Evolutionary conservation across 768 basidiomycete species (phyloP).

Genomic region (Mycena epipterygia): DNA sequence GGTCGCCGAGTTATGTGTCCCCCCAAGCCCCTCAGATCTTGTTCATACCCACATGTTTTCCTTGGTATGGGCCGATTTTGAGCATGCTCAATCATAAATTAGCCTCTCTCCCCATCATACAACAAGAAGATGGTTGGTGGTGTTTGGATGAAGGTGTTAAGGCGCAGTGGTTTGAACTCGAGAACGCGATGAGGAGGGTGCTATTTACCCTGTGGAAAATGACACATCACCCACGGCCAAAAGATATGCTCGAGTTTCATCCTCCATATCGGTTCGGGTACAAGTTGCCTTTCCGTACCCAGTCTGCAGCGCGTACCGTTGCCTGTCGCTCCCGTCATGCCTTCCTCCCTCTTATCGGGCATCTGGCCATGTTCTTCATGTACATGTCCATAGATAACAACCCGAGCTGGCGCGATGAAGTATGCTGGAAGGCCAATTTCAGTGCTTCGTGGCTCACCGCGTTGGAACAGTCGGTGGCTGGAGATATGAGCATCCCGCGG

Average conservation of each 20-base stretch:
- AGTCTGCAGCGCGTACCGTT: not conserved
- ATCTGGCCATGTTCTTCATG: not conserved
- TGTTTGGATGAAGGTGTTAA: no score
- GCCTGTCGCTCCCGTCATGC: not conserved
- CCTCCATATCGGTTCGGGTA: not conserved
- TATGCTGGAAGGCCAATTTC: not conserved
- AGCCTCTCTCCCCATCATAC: not conserved
- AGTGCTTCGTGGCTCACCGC: conserved; percentile 3
- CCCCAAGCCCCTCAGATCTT: not conserved
- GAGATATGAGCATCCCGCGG: conserved; percentile 1
- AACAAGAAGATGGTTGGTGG: not conserved
- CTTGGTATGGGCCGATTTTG: not conserved
- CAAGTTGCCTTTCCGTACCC: not conserved
- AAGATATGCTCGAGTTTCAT: no score
- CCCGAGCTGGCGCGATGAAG: not conserved
- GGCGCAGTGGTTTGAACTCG: no score
- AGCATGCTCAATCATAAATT: not conserved
- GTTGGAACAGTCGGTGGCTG: not conserved
- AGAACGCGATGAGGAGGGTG: no score
- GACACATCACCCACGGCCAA: no score
- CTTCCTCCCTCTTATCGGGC: conserved; percentile 3
- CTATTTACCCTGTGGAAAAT: no score
- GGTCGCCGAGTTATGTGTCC: not conserved
- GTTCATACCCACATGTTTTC: not conserved
- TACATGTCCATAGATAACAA: no score